These are phyloP conservation scores for Crassisporium funariophilum DNA, from an alignment of 768 basidiomycete genomes.

Conservation along the genomic window DNA sequence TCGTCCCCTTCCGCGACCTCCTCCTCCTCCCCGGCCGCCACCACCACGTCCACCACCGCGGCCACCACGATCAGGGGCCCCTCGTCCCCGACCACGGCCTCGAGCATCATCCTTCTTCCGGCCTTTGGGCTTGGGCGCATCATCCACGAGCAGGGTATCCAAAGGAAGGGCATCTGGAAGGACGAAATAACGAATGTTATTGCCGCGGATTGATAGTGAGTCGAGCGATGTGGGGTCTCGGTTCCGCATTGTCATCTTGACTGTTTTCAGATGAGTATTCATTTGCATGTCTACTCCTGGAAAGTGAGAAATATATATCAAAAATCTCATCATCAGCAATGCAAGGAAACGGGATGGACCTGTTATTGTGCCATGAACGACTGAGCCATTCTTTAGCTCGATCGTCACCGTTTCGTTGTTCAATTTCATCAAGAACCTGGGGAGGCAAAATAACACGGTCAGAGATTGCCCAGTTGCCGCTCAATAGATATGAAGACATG, in stretches of 20 bases:
- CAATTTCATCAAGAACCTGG: conserved; percentile 98
- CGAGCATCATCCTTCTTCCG: conserved; percentile 85
- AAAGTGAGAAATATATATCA: background rate
- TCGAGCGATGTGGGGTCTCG: conserved; percentile 88
- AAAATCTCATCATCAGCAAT: conserved; percentile 1
- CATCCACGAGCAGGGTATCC: conserved; percentile 96
- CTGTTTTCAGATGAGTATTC: conserved; percentile 98
- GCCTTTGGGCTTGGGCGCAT: conserved; percentile 94
- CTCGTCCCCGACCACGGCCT: conserved; percentile 59
- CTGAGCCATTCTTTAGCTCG: conserved; percentile 96
- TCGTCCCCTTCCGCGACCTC: conserved; percentile 48
- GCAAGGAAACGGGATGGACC: conserved; percentile 51
- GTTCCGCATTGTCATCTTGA: conserved; percentile 94
- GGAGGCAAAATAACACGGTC: conserved; percentile 2
- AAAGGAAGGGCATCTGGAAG: conserved; percentile 97
- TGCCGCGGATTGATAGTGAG: conserved; percentile 91
- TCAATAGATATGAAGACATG: too few relatives aligned
- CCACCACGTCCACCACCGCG: conserved; percentile 58
- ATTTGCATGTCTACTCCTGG: conserved; percentile 98
- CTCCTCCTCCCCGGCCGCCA: conserved; percentile 56
- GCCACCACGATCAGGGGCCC: conserved; percentile 53
- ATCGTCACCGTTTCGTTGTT: conserved; percentile 99
- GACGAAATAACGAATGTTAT: conserved; percentile 95
- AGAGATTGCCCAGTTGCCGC: background rate
- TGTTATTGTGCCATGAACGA: conserved; percentile 95